Percentiles rank a stretch among this genome's conserved stretches.
These are phyloP conservation scores for Colletotrichum sp. DNA, from an alignment of 2,329 filamentous ascomycete genomes.

Conservation along the genomic window DNA sequence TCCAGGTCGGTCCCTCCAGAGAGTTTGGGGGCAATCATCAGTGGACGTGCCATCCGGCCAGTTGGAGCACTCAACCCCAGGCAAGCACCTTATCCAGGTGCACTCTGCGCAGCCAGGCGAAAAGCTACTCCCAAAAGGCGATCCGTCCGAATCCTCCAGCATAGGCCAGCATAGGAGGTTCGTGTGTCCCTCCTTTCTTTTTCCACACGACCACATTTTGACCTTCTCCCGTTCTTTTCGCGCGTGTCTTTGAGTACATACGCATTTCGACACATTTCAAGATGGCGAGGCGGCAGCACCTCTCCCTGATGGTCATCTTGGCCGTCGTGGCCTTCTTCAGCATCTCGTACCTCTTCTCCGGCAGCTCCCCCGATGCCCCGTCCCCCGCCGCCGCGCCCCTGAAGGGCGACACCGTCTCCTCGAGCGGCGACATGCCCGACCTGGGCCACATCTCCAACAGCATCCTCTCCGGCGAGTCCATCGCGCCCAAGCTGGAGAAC, in stretches of 20 bases:
- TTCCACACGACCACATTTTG: background rate
- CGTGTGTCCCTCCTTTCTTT: background rate
- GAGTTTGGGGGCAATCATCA: background rate
- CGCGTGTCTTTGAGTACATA: background rate
- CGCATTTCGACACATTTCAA: constrained; percentile 15
- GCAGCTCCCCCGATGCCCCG: constrained; percentile 31
- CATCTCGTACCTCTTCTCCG: constrained; percentile 64
- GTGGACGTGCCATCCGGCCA: background rate
- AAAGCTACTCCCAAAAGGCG: background rate
- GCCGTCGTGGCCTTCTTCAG: constrained; percentile 61
- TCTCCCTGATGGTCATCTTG: constrained; percentile 59
- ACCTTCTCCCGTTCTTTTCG: background rate
- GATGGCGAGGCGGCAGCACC: constrained; percentile 60
- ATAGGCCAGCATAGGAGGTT: background rate
- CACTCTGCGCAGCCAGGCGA: background rate
- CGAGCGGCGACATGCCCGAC: constrained; percentile 32
- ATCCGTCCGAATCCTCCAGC: background rate
- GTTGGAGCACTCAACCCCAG: background rate
- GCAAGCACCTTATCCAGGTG: background rate
- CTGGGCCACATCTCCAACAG: constrained; percentile 48
- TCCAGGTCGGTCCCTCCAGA: background rate
- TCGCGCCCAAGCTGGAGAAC: constrained; percentile 83
- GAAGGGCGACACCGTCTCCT: constrained; percentile 22
- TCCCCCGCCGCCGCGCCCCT: constrained; percentile 11
- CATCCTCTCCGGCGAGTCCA: constrained; percentile 70